Base-by-base conservation (phyloP, 495 filamentous ascomycete genomes). In the Neohortaea acidophila region DNA sequence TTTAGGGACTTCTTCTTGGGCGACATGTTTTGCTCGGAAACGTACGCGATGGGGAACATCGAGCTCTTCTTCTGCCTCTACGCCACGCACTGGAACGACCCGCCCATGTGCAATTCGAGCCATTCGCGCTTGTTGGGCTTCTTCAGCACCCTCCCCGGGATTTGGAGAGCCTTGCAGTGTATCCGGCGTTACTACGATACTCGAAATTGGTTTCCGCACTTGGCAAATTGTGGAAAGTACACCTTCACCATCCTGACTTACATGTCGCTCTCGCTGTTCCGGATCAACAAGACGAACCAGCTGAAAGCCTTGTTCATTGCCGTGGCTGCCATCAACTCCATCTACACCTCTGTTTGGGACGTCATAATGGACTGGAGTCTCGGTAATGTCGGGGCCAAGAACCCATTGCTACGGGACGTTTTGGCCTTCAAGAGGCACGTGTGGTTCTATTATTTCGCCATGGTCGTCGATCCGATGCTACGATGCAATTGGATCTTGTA, bases 1-100 rank as follows among this genome's bases (percentile, higher is more conserved):
- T 97, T 96, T 53, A 73, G 84, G 41, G 89, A 97, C 55, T 96
- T 97, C 62, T 97, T 93, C 57, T 67, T 96, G 0, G 89, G 89
- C 12, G 89, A 97, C 54, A 94, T 96, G 69, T 92, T 83, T 53
- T 96, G 89, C 55, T 96, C 89, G 4, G 70, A 85, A 36, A 89
- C 84, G 6, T 96, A 97, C 58, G 67, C 77, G 21, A 79, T 84
- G 53, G 77, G 82, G 80, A 94, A 96, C 52, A 72, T 96, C 35
- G 78, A 78, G 48, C 67, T 96, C 2, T 94, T 96, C 58, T 94
- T 94, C 53, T 97, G 89, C 54, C 72, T 97, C 8, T 96, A 96
- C 51, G 73, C 79, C 3, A 59, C 72, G 22, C 51, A 69, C 23
- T 97, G 84, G 84, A 48, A 62, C 18, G 59, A 81, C 34, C 81